A percentile compares a stretch with the other conserved stretches of the same genome.
Evolutionary conservation across 73 alveolate species (phyloP).

Genomic region (Symbiodinium natans): DNA sequence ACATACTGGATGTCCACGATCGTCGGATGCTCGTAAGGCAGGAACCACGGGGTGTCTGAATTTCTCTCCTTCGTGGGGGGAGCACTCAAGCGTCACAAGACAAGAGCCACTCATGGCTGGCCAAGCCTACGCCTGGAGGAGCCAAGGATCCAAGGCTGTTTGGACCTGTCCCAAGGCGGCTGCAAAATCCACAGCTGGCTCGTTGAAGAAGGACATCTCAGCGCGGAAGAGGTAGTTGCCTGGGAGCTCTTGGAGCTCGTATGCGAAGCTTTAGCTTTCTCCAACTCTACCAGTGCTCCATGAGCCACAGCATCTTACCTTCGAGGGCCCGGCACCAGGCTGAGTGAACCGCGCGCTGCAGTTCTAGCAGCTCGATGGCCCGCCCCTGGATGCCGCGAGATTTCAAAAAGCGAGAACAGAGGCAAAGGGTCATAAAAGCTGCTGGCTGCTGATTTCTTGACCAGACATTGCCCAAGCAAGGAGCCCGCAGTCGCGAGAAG

Average conservation of each 20-base stretch:
- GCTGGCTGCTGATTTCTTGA: no score
- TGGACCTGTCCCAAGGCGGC: slow-evolving; percentile 65
- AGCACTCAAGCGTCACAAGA: background rate
- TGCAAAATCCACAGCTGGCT: slow-evolving; percentile 41
- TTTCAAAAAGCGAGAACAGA: no score
- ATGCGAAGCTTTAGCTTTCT: no score
- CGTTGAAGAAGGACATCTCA: slow-evolving; percentile 37
- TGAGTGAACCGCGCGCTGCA: slow-evolving; percentile 39
- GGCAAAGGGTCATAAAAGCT: no score
- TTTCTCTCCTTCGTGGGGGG: slow-evolving; percentile 7
- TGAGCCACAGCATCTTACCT: background rate
- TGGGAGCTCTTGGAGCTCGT: no score
- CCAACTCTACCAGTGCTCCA: no score
- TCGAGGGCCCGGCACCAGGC: slow-evolving; percentile 38
- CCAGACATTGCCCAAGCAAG: no score
- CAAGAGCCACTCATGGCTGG: background rate
- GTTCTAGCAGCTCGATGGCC: slow-evolving; percentile 59
- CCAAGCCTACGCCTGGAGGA: background rate
- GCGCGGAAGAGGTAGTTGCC: slow-evolving; percentile 16
- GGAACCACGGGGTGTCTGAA: slow-evolving; percentile 39
- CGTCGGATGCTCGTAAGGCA: slow-evolving; percentile 92
- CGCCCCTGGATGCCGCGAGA: background rate
- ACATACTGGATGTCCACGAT: slow-evolving; percentile 90
- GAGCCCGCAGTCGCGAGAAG: slow-evolving; percentile 9
- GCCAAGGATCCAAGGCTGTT: slow-evolving; percentile 34